A percentile compares a stretch with the other conserved stretches of the same genome.
These are phyloP conservation scores for Aspergillus avenaceus DNA, from an alignment of 495 filamentous ascomycete genomes.

Conservation along the genomic window DNA sequence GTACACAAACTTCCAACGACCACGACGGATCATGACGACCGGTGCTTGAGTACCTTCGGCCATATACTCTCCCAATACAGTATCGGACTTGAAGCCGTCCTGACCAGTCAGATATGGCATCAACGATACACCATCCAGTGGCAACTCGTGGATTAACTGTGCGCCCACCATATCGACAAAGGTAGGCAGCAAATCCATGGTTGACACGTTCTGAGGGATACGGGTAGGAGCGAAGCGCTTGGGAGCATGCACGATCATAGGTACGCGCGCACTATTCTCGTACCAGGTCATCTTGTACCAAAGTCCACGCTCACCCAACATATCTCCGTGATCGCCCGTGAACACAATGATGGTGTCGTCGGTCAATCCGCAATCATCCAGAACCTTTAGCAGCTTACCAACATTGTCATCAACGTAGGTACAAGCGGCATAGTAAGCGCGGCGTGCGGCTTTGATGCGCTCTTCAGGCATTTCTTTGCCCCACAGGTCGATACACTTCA, in stretches of 20 bases:
- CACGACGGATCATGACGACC: conserved; percentile 85
- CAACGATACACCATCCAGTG: conserved; percentile 74
- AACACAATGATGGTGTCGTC: conserved; percentile 85
- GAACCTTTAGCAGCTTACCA: conserved; percentile 66
- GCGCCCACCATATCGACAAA: conserved; percentile 74
- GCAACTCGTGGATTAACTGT: conserved; percentile 55
- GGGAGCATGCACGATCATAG: conserved; percentile 72
- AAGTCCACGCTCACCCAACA: conserved; percentile 82
- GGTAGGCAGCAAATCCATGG: conserved; percentile 80
- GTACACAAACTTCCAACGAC: conserved; percentile 77
- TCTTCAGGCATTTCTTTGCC: conserved; percentile 73
- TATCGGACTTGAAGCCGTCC: conserved; percentile 55
- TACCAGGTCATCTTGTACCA: conserved; percentile 97
- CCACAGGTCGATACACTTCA: conserved; percentile 77
- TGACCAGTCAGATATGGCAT: conserved; percentile 64
- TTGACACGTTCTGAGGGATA: conserved; percentile 74
- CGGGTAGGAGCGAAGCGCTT: conserved; percentile 61
- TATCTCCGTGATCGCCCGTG: conserved; percentile 86
- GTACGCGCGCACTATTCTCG: conserved; percentile 78
- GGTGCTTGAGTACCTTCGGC: conserved; percentile 83
- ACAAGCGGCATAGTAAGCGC: conserved; percentile 85
- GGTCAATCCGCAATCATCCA: conserved; percentile 70
- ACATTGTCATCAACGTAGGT: conserved; percentile 87
- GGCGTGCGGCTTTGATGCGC: conserved; percentile 70
- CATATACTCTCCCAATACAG: conserved; percentile 83